Conservation (phyloP, 495 filamentous ascomycete genomes). For the Aspergillus sclerotiicarbonarius region DNA sequence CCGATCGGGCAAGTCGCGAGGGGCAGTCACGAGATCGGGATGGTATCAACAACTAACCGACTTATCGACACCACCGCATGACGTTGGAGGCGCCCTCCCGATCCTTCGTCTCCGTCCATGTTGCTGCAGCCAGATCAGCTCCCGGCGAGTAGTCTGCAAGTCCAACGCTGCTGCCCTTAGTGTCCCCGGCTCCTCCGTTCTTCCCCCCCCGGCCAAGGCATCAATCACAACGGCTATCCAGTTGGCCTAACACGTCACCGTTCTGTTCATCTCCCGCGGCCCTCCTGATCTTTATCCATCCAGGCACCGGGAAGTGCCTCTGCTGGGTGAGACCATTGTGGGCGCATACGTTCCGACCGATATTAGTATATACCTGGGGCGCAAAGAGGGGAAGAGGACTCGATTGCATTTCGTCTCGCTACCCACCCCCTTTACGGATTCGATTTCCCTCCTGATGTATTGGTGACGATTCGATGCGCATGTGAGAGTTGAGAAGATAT, state of each 20-base stretch:
- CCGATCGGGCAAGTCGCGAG: slow-evolving; percentile 21
- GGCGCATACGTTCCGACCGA: not conserved
- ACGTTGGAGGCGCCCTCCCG: slow-evolving; percentile 14
- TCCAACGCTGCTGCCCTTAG: not conserved
- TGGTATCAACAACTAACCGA: slow-evolving; percentile 2
- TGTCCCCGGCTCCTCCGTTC: not conserved
- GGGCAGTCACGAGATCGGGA: slow-evolving; percentile 27
- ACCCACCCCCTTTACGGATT: not conserved
- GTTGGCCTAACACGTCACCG: slow-evolving; percentile 18
- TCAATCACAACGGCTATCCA: not conserved
- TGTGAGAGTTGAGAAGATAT: not conserved
- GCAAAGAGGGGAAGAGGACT: not conserved
- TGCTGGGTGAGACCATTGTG: not conserved
- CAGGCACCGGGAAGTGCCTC: not conserved
- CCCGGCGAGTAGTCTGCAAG: not conserved
- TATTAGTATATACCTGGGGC: not conserved
- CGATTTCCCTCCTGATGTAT: not conserved
- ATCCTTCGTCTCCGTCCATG: not conserved
- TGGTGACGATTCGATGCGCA: not conserved
- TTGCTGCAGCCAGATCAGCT: slow-evolving; percentile 1
- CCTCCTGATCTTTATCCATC: not conserved
- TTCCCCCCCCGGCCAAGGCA: not conserved
- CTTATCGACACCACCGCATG: slow-evolving; percentile 8
- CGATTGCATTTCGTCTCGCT: not conserved
- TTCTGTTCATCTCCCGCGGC: slow-evolving; percentile 1